Conservation (phyloP, 106 monocot species). For the Phalaenopsis equestris region DNA sequence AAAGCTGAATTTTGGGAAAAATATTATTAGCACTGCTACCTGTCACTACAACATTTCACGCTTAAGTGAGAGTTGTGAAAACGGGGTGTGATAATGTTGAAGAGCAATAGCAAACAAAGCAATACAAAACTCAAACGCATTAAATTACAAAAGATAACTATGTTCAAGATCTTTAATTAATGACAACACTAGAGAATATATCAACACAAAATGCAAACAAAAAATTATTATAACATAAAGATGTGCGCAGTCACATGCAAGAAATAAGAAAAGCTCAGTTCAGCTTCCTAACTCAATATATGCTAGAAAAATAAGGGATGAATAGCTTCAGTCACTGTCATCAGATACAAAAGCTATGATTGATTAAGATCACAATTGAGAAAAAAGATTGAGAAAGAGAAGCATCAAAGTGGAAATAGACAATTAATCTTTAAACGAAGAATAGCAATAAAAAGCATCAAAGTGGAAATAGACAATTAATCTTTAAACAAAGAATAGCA, state of each 20-base stretch:
- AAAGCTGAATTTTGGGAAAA: no score
- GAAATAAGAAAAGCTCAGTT: not conserved
- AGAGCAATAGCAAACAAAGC: no score
- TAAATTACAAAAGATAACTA: no score
- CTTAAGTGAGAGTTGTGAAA: no score
- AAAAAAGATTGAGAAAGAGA: not conserved
- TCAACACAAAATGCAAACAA: not conserved
- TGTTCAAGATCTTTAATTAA: no score
- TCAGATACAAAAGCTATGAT: not conserved
- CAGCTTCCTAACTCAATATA: not conserved
- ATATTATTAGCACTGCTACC: no score
- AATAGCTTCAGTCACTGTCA: not conserved
- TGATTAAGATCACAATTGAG: not conserved
- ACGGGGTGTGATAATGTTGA: no score
- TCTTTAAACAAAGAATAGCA: not conserved
- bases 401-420: not conserved
- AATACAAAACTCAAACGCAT: no score
- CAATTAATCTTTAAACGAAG: not conserved
- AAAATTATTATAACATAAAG: not conserved
- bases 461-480: not conserved
- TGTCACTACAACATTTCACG: no score
- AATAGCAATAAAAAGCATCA: not conserved
- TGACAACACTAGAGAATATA: no score
- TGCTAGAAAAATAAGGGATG: not conserved
- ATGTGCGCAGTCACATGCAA: not conserved